phyloP scores from a whole-genome alignment of 495 filamentous ascomycete genomes.

The Cetradonia linearis region DNA sequence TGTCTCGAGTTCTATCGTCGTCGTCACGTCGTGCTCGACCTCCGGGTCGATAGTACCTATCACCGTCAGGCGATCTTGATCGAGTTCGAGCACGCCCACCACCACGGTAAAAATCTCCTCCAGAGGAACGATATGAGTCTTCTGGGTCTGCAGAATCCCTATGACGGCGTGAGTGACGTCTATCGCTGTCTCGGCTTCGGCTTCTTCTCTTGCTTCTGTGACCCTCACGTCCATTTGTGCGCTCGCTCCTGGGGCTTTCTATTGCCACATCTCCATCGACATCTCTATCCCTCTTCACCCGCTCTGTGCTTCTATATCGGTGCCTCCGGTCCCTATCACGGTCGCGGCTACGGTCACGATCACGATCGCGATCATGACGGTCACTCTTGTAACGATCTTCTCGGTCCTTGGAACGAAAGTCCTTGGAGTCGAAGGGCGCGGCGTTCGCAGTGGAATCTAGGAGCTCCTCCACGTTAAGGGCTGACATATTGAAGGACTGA shows the following conservation, averaged over 20 bases:
- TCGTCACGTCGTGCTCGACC: slow-evolving; percentile 44
- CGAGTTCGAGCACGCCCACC: slow-evolving; percentile 58
- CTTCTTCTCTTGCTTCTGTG: slow-evolving; percentile 76
- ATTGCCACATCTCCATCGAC: slow-evolving; percentile 54
- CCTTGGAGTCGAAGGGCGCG: slow-evolving; percentile 40
- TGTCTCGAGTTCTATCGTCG: slow-evolving; percentile 37
- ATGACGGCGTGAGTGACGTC: slow-evolving; percentile 69
- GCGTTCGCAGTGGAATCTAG: slow-evolving; percentile 76
- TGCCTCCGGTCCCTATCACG: slow-evolving; percentile 33
- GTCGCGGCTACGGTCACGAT: slow-evolving; percentile 39
- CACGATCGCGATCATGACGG: slow-evolving; percentile 45
- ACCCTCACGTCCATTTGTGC: slow-evolving; percentile 70
- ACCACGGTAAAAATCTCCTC: slow-evolving; percentile 68
- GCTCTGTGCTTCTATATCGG: slow-evolving; percentile 52
- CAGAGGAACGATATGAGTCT: slow-evolving; percentile 48
- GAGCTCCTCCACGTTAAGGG: slow-evolving; percentile 86
- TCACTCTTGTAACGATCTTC: slow-evolving; percentile 42
- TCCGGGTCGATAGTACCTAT: slow-evolving; percentile 68
- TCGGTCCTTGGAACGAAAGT: slow-evolving; percentile 43
- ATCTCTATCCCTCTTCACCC: slow-evolving; percentile 50
- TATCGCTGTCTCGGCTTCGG: slow-evolving; percentile 70
- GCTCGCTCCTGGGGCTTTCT: slow-evolving; percentile 66
- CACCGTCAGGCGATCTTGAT: slow-evolving; percentile 63
- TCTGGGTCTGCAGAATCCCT: slow-evolving; percentile 55
- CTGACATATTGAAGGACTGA: slow-evolving; percentile 55